These are phyloP conservation scores for Gymnopus androsaceus DNA, from an alignment of 1,284 basidiomycete genomes.

Conservation along the genomic window DNA sequence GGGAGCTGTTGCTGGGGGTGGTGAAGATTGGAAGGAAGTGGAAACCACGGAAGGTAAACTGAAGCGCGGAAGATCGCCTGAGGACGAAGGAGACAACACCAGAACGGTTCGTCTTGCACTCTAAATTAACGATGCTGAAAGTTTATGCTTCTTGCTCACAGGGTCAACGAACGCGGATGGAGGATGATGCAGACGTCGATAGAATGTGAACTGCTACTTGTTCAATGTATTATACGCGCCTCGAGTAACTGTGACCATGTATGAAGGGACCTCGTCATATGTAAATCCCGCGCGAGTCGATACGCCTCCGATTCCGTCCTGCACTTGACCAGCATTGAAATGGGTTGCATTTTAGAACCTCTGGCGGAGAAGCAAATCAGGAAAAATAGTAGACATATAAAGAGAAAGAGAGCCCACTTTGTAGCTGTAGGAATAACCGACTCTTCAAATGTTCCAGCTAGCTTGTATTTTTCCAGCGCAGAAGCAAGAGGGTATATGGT, in stretches of 20 bases:
- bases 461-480: constrained; percentile 45
- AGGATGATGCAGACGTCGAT: constrained; percentile 61
- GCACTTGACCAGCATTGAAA: constrained; percentile 56
- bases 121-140: constrained; percentile 2
- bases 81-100: constrained; percentile 62
- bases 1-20: constrained; percentile 81
- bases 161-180: constrained; percentile 58
- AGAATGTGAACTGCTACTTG: constrained; percentile 51
- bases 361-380: neutral
- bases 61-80: constrained; percentile 71
- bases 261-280: constrained; percentile 52
- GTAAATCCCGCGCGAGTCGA: constrained; percentile 60
- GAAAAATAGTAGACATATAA: neutral
- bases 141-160: constrained; percentile 24
- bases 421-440: constrained; percentile 54
- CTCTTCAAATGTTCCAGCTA: constrained; percentile 37
- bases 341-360: constrained; percentile 33
- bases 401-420: constrained; percentile 35
- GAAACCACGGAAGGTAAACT: constrained; percentile 45
- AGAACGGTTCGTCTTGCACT: constrained; percentile 50
- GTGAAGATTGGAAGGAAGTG: constrained; percentile 78
- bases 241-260: constrained; percentile 44
- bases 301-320: constrained; percentile 64
- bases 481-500: constrained; percentile 36
- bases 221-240: constrained; percentile 63